phyloP scores from a whole-genome alignment of 495 filamentous ascomycete genomes.

The Filosporella fistucella region DNA sequence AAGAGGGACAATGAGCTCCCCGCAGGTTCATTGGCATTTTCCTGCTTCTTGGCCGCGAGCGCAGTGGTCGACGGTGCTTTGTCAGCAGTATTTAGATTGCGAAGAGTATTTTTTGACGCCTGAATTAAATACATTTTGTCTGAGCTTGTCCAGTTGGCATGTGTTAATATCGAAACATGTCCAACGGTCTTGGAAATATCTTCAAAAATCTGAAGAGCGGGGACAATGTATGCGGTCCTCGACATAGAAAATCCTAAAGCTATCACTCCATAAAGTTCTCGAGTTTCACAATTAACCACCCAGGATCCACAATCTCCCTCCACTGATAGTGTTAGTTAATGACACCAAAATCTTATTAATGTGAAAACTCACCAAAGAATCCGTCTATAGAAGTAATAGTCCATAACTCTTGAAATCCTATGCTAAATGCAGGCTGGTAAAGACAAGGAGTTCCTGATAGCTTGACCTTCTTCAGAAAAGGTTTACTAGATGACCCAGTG shows the following conservation, averaged over 20 bases:
- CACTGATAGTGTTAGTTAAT: not conserved
- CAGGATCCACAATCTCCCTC: slow-evolving; percentile 25
- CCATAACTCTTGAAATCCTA: slow-evolving; percentile 1
- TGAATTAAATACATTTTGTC: no score
- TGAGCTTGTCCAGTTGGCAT: no score
- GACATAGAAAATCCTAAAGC: slow-evolving; percentile 18
- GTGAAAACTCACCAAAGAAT: not conserved
- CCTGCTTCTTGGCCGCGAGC: no score
- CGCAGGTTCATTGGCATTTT: no score
- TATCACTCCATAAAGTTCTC: slow-evolving; percentile 24
- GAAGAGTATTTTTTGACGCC: no score
- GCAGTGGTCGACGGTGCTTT: no score
- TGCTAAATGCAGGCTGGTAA: not conserved
- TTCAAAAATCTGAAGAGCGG: slow-evolving; percentile 14
- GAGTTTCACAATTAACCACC: slow-evolving; percentile 21
- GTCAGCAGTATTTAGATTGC: no score
- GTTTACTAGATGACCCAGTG: not conserved
- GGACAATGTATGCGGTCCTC: slow-evolving; percentile 21
- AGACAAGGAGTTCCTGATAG: not conserved
- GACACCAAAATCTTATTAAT: not conserved
- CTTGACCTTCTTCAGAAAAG: not conserved
- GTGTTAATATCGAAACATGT: no score
- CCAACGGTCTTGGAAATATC: slow-evolving; percentile 1
- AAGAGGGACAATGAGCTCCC: no score
- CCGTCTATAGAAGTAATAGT: not conserved